phyloP scores from a whole-genome alignment of 805 yeast species.

The Hyphopichia homilentoma region DNA sequence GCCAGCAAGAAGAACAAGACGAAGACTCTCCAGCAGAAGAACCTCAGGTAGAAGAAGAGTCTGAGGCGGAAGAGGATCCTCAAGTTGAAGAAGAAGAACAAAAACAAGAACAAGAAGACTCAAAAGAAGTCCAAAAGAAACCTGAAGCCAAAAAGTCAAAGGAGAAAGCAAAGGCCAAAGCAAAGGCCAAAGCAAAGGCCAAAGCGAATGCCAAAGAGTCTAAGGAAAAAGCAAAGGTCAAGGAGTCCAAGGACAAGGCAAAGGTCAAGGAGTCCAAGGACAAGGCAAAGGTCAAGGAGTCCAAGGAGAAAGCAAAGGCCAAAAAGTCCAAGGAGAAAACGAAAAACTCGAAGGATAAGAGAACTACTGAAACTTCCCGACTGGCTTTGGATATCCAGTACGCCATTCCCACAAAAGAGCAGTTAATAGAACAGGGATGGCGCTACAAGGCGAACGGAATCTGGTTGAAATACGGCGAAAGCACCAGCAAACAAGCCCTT shows the following conservation, averaged over 20 bases:
- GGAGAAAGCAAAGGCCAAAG: conserved; percentile 2
- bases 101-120: conserved; percentile 1
- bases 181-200: conserved; percentile 4
- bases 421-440: conserved; percentile 46
- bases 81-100: neutral
- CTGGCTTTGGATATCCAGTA: conserved; percentile 13
- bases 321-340: neutral
- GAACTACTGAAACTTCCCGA: conserved; percentile 15
- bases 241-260: conserved; percentile 1
- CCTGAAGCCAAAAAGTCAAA: conserved; percentile 2
- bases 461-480: conserved; percentile 56
- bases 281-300: conserved; percentile 2
- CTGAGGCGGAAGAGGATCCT: neutral
- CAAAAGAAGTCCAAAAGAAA: conserved; percentile 6
- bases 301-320: conserved; percentile 1
- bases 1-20: conserved; percentile 5
- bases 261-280: conserved; percentile 2
- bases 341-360: conserved; percentile 10
- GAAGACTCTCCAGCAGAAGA: conserved; percentile 2
- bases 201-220: conserved; percentile 1
- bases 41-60: neutral
- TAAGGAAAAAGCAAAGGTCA: too few species aligned
- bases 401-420: conserved; percentile 30
- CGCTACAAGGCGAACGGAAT: conserved; percentile 43
- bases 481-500: conserved; percentile 33